A percentile compares a stretch with the other conserved stretches of the same genome.
Conservation (phyloP, 2,329 filamentous ascomycete genomes). For the Fusarium phyllophilum region DNA sequence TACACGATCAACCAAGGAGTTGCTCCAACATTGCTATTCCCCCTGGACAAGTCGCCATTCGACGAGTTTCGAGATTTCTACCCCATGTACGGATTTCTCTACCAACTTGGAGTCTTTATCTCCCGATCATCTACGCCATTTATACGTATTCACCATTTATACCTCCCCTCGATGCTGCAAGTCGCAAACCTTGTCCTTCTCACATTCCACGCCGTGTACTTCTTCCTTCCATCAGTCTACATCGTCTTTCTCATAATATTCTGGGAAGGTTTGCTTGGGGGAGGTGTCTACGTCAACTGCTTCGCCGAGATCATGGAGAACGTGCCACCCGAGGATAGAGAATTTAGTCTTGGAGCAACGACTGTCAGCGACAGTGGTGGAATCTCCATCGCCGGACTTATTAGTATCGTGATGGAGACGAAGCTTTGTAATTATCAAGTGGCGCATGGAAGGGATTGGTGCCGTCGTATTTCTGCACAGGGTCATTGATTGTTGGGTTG, state of each 20-base stretch:
- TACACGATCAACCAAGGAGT: constrained; percentile 99
- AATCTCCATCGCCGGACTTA: constrained; percentile 86
- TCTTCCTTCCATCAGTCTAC: constrained; percentile 87
- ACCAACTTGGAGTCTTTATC: constrained; percentile 94
- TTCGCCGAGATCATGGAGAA: constrained; percentile 94
- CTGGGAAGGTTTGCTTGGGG: constrained; percentile 93
- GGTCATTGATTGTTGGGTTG: constrained; percentile 15
- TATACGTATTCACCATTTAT: constrained; percentile 81
- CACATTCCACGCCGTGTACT: constrained; percentile 78
- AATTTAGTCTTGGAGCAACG: constrained; percentile 90
- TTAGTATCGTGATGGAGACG: constrained; percentile 85
- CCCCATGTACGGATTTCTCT: constrained; percentile 92
- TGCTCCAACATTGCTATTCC: constrained; percentile 88
- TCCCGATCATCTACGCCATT: constrained; percentile 93
- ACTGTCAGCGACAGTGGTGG: constrained; percentile 92
- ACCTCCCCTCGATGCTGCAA: constrained; percentile 84
- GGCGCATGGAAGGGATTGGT: constrained; percentile 79
- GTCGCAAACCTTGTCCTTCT: constrained; percentile 80
- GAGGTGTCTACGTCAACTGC: constrained; percentile 93
- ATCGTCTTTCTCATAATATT: constrained; percentile 87
- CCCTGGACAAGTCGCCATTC: constrained; percentile 80
- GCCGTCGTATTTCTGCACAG: constrained; percentile 63
- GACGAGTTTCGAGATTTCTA: constrained; percentile 87
- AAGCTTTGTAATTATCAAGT: constrained; percentile 88
- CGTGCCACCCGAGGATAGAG: constrained; percentile 79